These are phyloP conservation scores for Paramyrothecium sp. DNA, from an alignment of 2,329 filamentous ascomycete species.

Conservation along the genomic window DNA sequence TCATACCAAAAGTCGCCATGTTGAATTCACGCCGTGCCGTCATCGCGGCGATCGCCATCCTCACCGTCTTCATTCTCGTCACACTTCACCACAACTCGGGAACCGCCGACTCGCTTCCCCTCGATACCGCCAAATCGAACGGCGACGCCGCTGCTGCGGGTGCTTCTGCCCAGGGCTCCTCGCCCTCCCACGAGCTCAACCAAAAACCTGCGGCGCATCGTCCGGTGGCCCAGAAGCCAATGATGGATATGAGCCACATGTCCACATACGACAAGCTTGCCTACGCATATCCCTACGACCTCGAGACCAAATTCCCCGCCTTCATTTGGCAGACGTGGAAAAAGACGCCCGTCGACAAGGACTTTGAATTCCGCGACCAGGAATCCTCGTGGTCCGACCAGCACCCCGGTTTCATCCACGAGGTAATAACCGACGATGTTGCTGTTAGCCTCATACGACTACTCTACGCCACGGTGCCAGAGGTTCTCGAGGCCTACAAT, in stretches of 20 bases:
- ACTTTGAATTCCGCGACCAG: conserved; percentile 78
- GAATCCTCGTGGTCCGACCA: conserved; percentile 87
- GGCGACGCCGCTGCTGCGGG: conserved; percentile 18
- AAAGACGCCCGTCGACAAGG: conserved; percentile 70
- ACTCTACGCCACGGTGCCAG: conserved; percentile 80
- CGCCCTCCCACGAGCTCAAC: conserved; percentile 14
- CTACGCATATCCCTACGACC: conserved; percentile 92
- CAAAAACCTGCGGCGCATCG: conserved; percentile 19
- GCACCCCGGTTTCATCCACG: conserved; percentile 91
- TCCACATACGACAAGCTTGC: conserved; percentile 77
- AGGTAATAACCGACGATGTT: conserved; percentile 91
- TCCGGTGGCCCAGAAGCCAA: conserved; percentile 56
- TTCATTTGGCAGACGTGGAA: conserved; percentile 99
- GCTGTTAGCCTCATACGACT: conserved; percentile 79
- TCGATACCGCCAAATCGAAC: conserved; percentile 22
- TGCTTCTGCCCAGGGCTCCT: conserved; percentile 12
- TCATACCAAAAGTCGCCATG: conserved; percentile 48
- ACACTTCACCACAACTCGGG: conserved; percentile 53
- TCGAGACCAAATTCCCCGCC: conserved; percentile 84
- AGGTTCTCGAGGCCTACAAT: conserved; percentile 75
- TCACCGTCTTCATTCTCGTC: conserved; percentile 69
- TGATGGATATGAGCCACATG: conserved; percentile 70
- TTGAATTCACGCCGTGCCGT: conserved; percentile 76
- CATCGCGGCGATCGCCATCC: conserved; percentile 65
- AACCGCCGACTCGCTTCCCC: conserved; percentile 11